Evolutionary conservation across 2,329 filamentous ascomycete species (phyloP).

Genomic region (Fusarium marasasianum): DNA sequence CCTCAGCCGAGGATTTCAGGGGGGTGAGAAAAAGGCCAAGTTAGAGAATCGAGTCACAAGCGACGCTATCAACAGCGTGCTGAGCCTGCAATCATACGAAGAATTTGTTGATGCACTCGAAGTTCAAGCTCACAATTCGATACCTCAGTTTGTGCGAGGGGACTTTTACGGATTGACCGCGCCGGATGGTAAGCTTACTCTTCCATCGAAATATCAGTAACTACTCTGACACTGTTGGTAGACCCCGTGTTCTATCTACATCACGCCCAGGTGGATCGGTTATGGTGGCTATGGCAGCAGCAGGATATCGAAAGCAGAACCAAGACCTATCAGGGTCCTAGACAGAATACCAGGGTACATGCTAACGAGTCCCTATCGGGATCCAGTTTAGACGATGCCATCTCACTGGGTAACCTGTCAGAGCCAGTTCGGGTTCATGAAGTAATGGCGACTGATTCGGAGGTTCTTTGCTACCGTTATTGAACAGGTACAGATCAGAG

Average conservation of each 20-base stretch:
- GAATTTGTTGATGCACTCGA: neutral
- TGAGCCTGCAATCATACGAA: neutral
- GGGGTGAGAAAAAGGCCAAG: neutral
- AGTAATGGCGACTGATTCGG: neutral
- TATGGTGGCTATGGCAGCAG: neutral
- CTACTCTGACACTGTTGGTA: neutral
- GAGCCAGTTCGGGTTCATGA: neutral
- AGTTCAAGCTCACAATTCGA: neutral
- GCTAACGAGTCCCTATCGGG: neutral
- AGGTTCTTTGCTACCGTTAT: neutral
- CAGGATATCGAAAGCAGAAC: neutral
- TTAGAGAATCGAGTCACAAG: neutral
- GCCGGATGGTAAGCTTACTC: neutral
- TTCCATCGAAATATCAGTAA: too few relatives aligned
- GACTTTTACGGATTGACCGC: neutral
- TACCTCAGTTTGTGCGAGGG: neutral
- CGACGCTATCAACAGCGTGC: neutral
- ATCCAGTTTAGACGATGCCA: neutral
- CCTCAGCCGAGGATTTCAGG: neutral
- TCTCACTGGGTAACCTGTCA: neutral
- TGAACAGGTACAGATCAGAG: neutral
- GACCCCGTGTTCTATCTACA: neutral
- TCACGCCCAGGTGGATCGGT: neutral
- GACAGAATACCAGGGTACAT: neutral
- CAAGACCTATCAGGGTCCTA: neutral